Conservation (phyloP, 225 moss, liverwort and hornwort genomes). For the Pseudoscleropodium purum region DNA sequence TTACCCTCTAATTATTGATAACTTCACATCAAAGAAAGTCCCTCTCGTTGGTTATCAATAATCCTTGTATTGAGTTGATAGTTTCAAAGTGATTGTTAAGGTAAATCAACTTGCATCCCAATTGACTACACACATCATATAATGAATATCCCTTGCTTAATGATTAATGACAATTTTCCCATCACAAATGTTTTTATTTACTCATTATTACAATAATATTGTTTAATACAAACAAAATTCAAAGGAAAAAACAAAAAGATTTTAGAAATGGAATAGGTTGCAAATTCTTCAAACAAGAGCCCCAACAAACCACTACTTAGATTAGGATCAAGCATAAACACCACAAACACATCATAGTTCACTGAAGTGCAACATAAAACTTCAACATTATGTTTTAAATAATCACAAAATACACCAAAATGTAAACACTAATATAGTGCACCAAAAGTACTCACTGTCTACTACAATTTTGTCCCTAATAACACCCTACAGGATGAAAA, state of each 20-base stretch:
- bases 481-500: fast-evolving
- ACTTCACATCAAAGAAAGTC: not conserved
- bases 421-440: not conserved
- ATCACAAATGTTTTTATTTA: not conserved
- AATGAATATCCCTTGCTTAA: fast-evolving
- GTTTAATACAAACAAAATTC: not conserved
- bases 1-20: not conserved
- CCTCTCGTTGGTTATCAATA: not conserved
- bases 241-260: not conserved
- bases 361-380: too few species aligned
- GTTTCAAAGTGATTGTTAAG: too few species aligned
- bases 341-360: not conserved
- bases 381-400: fast-evolving
- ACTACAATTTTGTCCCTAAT: fast-evolving
- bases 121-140: not conserved
- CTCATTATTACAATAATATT: not conserved
- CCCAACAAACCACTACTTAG: fast-evolving
- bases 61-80: too few species aligned
- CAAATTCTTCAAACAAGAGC: not conserved
- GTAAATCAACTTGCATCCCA: not conserved
- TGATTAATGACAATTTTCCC: not conserved
- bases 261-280: not conserved
- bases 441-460: not conserved
- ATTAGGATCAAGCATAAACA: not conserved
- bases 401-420: not conserved